These are phyloP conservation scores for Diaporthe aspalathi DNA, from an alignment of 2,329 filamentous ascomycete species.

Conservation along the genomic window DNA sequence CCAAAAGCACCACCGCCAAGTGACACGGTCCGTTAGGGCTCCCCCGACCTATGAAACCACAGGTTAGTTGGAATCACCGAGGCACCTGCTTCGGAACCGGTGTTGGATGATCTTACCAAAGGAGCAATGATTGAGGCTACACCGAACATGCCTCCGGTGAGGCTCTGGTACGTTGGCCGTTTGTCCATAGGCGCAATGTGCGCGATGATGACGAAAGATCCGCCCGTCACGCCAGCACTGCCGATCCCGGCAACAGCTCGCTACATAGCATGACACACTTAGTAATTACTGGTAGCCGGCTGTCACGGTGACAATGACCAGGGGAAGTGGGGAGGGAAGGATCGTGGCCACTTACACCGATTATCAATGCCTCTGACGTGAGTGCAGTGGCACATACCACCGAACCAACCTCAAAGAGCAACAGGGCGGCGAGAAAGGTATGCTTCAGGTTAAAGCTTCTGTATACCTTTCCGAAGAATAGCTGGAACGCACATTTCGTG, in stretches of 20 bases:
- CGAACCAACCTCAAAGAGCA: conserved; percentile 53
- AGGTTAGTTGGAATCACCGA: neutral
- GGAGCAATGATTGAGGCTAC: conserved; percentile 58
- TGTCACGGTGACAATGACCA: too few species aligned
- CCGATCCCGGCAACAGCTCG: conserved; percentile 48
- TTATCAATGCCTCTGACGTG: conserved; percentile 45
- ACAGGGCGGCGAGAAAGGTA: neutral
- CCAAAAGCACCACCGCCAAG: conserved; percentile 19
- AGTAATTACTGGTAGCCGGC: neutral
- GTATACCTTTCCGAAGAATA: conserved; percentile 38
- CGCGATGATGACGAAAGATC: conserved; percentile 52
- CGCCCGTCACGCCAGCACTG: conserved; percentile 56
- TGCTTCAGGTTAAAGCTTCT: conserved; percentile 8
- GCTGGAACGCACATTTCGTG: conserved; percentile 30
- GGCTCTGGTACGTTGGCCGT: conserved; percentile 47
- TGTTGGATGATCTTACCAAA: conserved; percentile 41
- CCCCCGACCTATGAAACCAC: neutral
- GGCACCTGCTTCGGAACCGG: neutral
- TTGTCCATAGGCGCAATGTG: conserved; percentile 45
- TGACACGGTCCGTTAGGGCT: neutral
- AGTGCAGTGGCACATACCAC: conserved; percentile 50
- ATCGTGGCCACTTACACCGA: conserved; percentile 37
- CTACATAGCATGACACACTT: neutral
- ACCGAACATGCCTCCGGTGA: conserved; percentile 57
- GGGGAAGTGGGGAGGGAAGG: neutral